These are phyloP conservation scores for Lasiosphaeris hirsuta DNA, from an alignment of 495 filamentous ascomycete species.

Conservation along the genomic window DNA sequence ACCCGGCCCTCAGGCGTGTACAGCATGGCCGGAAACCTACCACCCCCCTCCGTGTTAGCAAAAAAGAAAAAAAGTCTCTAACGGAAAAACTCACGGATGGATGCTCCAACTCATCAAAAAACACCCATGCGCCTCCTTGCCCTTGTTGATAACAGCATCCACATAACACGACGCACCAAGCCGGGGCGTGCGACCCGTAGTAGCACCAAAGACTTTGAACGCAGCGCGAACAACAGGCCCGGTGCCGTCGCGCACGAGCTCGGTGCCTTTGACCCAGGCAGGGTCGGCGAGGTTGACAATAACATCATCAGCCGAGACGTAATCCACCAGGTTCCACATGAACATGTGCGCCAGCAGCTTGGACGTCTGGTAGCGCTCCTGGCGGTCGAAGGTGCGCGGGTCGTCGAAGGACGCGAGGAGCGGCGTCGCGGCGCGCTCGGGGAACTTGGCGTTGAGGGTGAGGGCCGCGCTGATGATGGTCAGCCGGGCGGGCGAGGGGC, in stretches of 20 bases:
- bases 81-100: slow-evolving; percentile 33
- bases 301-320: slow-evolving; percentile 42
- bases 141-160: slow-evolving; percentile 40
- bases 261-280: slow-evolving; percentile 42
- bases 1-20: slow-evolving; percentile 38
- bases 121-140: slow-evolving; percentile 44
- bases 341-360: slow-evolving; percentile 46
- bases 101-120: slow-evolving; percentile 43
- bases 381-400: slow-evolving; percentile 30
- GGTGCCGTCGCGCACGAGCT: slow-evolving; percentile 34
- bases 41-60: neutral
- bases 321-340: slow-evolving; percentile 39
- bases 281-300: slow-evolving; percentile 49
- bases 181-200: slow-evolving; percentile 28
- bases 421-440: slow-evolving; percentile 26
- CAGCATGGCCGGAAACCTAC: slow-evolving; percentile 23
- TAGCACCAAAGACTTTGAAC: slow-evolving; percentile 21
- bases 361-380: slow-evolving; percentile 38
- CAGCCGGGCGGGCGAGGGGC: slow-evolving; percentile 33
- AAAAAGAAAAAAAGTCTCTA: slow-evolving; percentile 3
- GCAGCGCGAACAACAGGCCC: slow-evolving; percentile 11
- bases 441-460: slow-evolving; percentile 34
- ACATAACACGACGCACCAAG: slow-evolving; percentile 38
- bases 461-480: slow-evolving; percentile 40
- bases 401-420: slow-evolving; percentile 47